phyloP scores from a whole-genome alignment of 2,329 filamentous ascomycete species.

The Penicillium vulpinum region DNA sequence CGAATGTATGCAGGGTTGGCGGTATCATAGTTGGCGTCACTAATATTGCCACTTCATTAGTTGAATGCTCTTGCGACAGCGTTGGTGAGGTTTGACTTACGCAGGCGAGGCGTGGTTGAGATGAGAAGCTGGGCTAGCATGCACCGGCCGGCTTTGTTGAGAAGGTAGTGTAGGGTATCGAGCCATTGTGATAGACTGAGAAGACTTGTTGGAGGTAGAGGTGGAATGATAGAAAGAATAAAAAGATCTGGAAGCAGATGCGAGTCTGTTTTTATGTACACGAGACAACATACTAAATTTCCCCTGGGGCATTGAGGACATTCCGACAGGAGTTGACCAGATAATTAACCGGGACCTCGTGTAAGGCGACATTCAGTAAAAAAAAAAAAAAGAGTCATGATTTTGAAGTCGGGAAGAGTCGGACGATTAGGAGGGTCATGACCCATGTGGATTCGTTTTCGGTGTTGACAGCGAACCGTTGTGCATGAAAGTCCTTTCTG shows the following conservation, averaged over 20 bases:
- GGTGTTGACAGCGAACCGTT: conserved; percentile 31
- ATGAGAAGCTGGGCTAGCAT: conserved; percentile 32
- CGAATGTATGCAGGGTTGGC: conserved; percentile 52
- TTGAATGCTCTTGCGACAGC: too few species aligned
- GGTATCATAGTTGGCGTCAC: conserved; percentile 50
- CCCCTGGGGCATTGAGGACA: conserved; percentile 34
- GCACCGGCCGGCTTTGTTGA: conserved; percentile 39
- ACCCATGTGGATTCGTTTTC: conserved; percentile 25
- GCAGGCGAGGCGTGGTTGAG: conserved; percentile 34
- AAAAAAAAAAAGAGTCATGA: conserved; percentile 24
- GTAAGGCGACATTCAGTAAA: conserved; percentile 22
- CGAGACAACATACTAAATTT: conserved; percentile 32
- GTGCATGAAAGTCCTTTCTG: conserved; percentile 16
- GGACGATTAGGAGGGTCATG: conserved; percentile 20
- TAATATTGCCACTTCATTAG: conserved; percentile 14
- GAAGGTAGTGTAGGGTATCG: conserved; percentile 29
- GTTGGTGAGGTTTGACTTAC: conserved; percentile 27
- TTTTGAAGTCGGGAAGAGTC: conserved; percentile 33
- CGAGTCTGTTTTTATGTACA: conserved; percentile 35
- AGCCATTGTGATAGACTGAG: conserved; percentile 35
- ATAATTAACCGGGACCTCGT: conserved; percentile 26
- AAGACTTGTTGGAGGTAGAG: conserved; percentile 17
- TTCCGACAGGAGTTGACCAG: conserved; percentile 49
- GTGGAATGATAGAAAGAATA: conserved; percentile 22
- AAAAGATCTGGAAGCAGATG: conserved; percentile 22